Evolutionary conservation across 805 yeast species (phyloP).

Genomic region (Metschnikowia peoriensis): DNA sequence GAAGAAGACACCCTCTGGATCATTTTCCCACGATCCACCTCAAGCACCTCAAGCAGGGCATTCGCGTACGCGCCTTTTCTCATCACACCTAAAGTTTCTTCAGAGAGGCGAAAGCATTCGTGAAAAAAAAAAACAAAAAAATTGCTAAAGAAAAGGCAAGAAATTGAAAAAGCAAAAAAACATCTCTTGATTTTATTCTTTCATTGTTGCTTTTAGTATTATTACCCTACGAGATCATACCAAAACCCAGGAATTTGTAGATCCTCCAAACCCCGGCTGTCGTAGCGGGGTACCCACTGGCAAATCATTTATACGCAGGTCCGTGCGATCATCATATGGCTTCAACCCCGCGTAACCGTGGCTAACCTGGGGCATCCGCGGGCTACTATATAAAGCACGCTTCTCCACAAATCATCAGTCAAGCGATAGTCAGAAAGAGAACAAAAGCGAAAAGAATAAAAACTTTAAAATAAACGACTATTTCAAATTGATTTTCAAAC

Average conservation of each 20-base stretch:
- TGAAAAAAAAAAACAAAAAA: too few relatives aligned
- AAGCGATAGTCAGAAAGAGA: neutral
- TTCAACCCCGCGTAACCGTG: neutral
- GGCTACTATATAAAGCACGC: neutral
- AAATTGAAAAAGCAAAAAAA: neutral
- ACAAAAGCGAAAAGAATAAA: neutral
- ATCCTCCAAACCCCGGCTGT: neutral
- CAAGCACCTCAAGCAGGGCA: too few relatives aligned
- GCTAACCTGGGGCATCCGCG: neutral
- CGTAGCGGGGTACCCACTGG: neutral
- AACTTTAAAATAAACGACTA: neutral
- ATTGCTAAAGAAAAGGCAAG: neutral
- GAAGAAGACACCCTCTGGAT: too few relatives aligned
- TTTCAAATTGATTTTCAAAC: neutral
- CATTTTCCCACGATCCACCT: too few relatives aligned
- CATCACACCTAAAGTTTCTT: too few relatives aligned
- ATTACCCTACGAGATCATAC: neutral
- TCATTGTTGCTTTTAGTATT: too few relatives aligned
- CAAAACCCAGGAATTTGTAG: neutral
- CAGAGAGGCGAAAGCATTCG: neutral
- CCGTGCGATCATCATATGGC: neutral
- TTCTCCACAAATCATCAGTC: slow-evolving; percentile 3
- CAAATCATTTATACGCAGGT: neutral
- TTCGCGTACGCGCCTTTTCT: too few relatives aligned
- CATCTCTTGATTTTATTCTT: too few relatives aligned